A percentile compares a stretch with the other conserved stretches of the same genome.
Conservation (phyloP, 768 basidiomycete species). For the Russula sp. region DNA sequence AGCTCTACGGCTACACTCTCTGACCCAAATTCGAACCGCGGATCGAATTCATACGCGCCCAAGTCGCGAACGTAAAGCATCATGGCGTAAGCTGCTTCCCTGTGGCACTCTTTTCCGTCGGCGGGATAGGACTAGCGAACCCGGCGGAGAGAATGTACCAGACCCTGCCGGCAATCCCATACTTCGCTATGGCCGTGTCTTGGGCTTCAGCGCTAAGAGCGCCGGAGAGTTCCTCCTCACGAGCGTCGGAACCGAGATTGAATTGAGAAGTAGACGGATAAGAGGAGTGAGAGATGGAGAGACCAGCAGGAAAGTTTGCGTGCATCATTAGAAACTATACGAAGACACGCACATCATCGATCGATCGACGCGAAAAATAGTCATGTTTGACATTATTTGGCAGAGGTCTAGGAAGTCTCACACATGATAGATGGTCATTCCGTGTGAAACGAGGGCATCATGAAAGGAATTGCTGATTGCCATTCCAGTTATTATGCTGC, state of each 20-base stretch:
- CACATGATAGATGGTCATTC: no score
- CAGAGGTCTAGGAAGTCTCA: background rate
- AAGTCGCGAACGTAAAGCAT: slow-evolving; percentile 46
- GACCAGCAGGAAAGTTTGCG: slow-evolving; percentile 4
- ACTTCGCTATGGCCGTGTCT: slow-evolving; percentile 54
- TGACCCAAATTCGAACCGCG: slow-evolving; percentile 38
- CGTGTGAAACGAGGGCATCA: background rate
- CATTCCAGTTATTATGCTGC: slow-evolving; percentile 48
- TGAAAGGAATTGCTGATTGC: slow-evolving; percentile 42
- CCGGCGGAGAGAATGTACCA: slow-evolving; percentile 45
- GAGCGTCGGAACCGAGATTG: background rate
- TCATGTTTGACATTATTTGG: slow-evolving; percentile 15
- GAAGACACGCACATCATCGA: no score
- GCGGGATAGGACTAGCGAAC: slow-evolving; percentile 38
- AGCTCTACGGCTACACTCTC: slow-evolving; percentile 56
- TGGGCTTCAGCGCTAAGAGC: slow-evolving; percentile 38
- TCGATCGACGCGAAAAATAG: background rate
- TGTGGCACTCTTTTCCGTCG: slow-evolving; percentile 28
- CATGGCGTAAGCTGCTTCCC: slow-evolving; percentile 70
- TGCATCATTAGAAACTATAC: slow-evolving; percentile 1
- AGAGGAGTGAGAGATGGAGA: slow-evolving; percentile 18
- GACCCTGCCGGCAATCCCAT: slow-evolving; percentile 81
- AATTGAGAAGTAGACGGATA: slow-evolving; percentile 2
- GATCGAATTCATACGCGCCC: slow-evolving; percentile 44
- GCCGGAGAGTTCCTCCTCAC: background rate